These are phyloP conservation scores for Blastomyces parvus DNA, from an alignment of 2,329 filamentous ascomycete genomes.

Conservation along the genomic window DNA sequence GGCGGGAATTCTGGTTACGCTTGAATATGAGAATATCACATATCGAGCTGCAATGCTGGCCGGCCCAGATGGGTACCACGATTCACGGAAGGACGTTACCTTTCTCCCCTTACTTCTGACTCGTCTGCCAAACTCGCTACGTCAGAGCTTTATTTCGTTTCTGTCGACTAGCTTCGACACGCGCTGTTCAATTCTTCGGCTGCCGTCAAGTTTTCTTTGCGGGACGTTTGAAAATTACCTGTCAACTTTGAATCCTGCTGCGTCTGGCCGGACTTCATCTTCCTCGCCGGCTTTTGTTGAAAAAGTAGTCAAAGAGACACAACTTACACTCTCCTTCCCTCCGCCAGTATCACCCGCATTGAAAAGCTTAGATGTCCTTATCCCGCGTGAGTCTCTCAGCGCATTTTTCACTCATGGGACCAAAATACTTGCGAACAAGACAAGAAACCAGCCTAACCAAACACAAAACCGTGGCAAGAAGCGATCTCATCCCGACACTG, in stretches of 20 bases:
- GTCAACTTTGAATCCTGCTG: constrained; percentile 12
- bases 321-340: constrained; percentile 33
- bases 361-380: constrained; percentile 26
- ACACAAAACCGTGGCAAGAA: constrained; percentile 8
- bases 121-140: constrained; percentile 42
- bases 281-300: constrained; percentile 19
- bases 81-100: constrained; percentile 31
- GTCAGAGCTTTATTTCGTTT: constrained; percentile 42
- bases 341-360: constrained; percentile 27
- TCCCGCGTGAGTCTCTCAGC: constrained; percentile 24
- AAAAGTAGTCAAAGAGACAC: constrained; percentile 30
- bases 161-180: constrained; percentile 43
- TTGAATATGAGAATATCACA: constrained; percentile 37
- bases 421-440: constrained; percentile 11
- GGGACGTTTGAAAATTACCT: constrained; percentile 34
- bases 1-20: constrained; percentile 39
- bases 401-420: constrained; percentile 19
- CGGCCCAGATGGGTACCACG: constrained; percentile 17
- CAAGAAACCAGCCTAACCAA: constrained; percentile 16
- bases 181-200: constrained; percentile 36
- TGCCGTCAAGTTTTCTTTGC: constrained; percentile 40
- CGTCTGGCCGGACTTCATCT: background rate
- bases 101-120: constrained; percentile 43
- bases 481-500: constrained; percentile 9
- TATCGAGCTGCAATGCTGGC: constrained; percentile 44